phyloP scores from a whole-genome alignment of 805 yeast species.

The Kuraishia cidri region DNA sequence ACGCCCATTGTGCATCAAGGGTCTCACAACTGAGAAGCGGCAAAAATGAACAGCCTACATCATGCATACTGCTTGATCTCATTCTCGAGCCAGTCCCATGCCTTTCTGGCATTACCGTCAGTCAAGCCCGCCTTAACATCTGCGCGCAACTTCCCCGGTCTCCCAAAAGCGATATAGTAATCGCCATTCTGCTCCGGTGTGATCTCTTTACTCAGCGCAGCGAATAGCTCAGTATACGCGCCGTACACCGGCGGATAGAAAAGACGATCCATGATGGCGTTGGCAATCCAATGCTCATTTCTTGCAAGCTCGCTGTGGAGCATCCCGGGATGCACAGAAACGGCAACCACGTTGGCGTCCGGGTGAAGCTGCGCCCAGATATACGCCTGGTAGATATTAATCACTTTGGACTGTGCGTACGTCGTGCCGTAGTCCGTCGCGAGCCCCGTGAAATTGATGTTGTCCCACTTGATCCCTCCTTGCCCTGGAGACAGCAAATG shows the following conservation, averaged over 20 bases:
- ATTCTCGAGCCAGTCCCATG: conserved; percentile 25
- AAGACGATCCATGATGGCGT: neutral
- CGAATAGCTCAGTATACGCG: conserved; percentile 27
- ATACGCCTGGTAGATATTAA: conserved; percentile 21
- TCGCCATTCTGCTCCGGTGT: conserved; percentile 16
- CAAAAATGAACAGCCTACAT: too few species aligned
- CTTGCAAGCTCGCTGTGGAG: neutral
- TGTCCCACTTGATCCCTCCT: conserved; percentile 3
- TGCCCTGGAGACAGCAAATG: conserved; percentile 6
- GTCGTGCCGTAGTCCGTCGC: neutral
- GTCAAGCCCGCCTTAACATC: conserved; percentile 24
- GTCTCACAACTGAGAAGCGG: too few species aligned
- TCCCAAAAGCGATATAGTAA: conserved; percentile 14
- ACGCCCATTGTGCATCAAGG: too few species aligned
- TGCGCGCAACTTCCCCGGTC: conserved; percentile 19
- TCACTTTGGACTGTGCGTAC: conserved; percentile 30
- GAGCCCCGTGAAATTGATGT: neutral
- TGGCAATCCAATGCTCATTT: neutral
- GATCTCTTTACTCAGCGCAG: conserved; percentile 23
- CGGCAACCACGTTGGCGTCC: conserved; percentile 10
- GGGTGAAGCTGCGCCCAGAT: conserved; percentile 22
- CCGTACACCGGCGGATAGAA: conserved; percentile 12
- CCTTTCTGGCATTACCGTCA: conserved; percentile 21
- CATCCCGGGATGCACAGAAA: conserved; percentile 5
- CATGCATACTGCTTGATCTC: too few species aligned